Conservation (phyloP, 495 filamentous ascomycete species). For the Aspergillus nanangensis region DNA sequence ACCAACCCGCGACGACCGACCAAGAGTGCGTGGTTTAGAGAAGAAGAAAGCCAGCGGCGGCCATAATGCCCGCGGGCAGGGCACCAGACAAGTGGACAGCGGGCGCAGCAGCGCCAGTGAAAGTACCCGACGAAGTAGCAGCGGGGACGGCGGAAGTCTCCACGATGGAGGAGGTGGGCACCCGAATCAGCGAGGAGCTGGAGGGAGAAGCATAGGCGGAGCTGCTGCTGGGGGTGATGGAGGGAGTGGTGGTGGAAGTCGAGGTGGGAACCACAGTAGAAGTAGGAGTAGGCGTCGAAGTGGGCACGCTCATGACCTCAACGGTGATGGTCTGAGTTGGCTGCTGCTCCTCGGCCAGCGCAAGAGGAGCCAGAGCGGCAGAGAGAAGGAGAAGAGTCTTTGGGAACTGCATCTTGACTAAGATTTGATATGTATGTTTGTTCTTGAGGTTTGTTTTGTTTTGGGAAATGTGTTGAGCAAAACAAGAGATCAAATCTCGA, state of each 20-base stretch:
- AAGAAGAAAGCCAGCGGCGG: constrained; percentile 39
- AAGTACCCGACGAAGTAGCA: constrained; percentile 20
- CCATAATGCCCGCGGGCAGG: constrained; percentile 35
- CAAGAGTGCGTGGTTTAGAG: constrained; percentile 22
- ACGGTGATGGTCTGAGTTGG: constrained; percentile 30
- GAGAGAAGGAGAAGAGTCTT: constrained; percentile 29
- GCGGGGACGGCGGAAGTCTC: constrained; percentile 12
- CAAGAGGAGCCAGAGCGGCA: constrained; percentile 28
- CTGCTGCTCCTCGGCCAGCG: constrained; percentile 26
- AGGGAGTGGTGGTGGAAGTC: constrained; percentile 13
- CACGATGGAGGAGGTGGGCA: constrained; percentile 20
- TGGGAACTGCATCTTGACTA: constrained; percentile 31
- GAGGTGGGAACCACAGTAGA: constrained; percentile 19
- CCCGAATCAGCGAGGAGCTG: too few species aligned
- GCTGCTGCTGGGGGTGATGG: constrained; percentile 7
- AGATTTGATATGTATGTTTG: not conserved
- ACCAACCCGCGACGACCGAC: not conserved
- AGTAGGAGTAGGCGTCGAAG: constrained; percentile 16
- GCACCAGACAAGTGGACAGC: constrained; percentile 28
- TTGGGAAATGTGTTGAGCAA: not conserved
- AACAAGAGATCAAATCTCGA: not conserved
- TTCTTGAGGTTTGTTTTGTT: constrained; percentile 1
- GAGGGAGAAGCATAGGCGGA: too few species aligned
- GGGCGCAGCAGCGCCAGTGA: constrained; percentile 24
- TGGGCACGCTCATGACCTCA: constrained; percentile 26